Conservation (phyloP, 371 early-diverging fungal genomes). For the Coemansia sp. region DNA sequence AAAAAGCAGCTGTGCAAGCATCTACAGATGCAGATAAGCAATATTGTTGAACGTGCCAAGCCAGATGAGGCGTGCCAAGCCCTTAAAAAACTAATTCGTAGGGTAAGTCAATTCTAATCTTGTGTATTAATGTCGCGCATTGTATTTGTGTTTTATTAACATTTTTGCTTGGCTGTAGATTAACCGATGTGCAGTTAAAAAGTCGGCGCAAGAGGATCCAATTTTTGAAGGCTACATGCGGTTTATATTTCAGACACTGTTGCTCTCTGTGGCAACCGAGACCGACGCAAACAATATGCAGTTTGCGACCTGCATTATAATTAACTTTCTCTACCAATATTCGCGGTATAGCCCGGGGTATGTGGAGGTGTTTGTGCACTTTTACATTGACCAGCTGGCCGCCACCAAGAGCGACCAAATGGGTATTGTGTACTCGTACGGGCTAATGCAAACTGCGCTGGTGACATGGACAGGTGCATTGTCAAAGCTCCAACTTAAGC, state of each 20-base stretch:
- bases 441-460: conserved; percentile 24
- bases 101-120: background rate
- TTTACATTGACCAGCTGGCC: conserved; percentile 22
- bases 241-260: conserved; percentile 18
- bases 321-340: conserved; percentile 37
- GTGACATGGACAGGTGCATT: conserved; percentile 24
- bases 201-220: background rate
- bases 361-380: conserved; percentile 16
- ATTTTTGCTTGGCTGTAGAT: conserved; percentile 14
- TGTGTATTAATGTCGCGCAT: background rate
- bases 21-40: background rate
- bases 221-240: conserved; percentile 16
- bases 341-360: conserved; percentile 21
- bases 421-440: conserved; percentile 21
- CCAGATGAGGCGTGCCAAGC: background rate
- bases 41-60: background rate
- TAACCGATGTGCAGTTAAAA: conserved; percentile 9
- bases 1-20: background rate
- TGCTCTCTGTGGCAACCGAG: conserved; percentile 27
- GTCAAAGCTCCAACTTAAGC: background rate
- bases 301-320: conserved; percentile 12
- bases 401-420: conserved; percentile 13
- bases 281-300: conserved; percentile 20
- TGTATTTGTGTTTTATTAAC: background rate
- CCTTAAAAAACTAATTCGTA: background rate